phyloP scores from a whole-genome alignment of 805 yeast genomes.

The Millerozyma acaciae region DNA sequence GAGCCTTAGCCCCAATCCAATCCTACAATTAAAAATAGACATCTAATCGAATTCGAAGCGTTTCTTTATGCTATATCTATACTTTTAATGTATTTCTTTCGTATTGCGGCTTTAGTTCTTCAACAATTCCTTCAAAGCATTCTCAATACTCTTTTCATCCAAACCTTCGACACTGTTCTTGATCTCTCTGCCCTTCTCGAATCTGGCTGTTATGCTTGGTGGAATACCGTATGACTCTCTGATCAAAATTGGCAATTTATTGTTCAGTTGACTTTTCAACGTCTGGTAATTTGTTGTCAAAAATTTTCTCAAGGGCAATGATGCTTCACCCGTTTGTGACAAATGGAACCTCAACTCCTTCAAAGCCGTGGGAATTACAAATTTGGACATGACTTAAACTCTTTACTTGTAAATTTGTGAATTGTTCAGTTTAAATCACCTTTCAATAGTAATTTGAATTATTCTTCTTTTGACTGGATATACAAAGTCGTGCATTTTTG shows the following conservation, averaged over 20 bases:
- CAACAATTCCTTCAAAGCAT: conserved; percentile 37
- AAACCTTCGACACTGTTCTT: conserved; percentile 47
- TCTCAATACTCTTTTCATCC: conserved; percentile 42
- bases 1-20: neutral
- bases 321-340: conserved; percentile 73
- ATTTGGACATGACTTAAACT: conserved; percentile 47
- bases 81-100: conserved; percentile 5
- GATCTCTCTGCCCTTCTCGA: conserved; percentile 52
- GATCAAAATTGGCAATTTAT: conserved; percentile 67
- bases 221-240: conserved; percentile 73
- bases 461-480: too few species aligned
- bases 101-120: conserved; percentile 23
- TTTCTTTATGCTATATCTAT: too few species aligned
- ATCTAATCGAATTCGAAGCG: too few species aligned
- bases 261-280: conserved; percentile 53
- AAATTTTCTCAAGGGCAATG: conserved; percentile 62
- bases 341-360: conserved; percentile 80
- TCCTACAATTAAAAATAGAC: neutral
- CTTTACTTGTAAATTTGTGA: too few species aligned
- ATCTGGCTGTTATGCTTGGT: conserved; percentile 73
- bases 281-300: conserved; percentile 60
- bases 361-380: conserved; percentile 50
- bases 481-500: conserved; percentile 17
- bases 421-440: too few species aligned
- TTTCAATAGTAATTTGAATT: too few species aligned